Evolutionary conservation across 1,284 basidiomycete genomes (phyloP).

Genomic region (Garcileccinum viscosum): DNA sequence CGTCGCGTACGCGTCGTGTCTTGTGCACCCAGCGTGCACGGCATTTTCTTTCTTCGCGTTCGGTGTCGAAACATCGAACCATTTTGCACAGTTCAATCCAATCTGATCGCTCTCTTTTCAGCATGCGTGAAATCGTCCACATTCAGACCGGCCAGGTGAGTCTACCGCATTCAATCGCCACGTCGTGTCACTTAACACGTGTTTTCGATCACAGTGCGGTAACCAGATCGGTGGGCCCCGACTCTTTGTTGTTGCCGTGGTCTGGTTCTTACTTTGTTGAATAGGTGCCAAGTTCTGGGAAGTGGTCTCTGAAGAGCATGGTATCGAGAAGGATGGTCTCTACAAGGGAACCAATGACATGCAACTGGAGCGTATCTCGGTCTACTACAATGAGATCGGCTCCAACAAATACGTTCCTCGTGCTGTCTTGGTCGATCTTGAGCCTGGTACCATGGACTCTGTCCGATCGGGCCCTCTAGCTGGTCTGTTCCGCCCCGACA

Average conservation of each 20-base stretch:
- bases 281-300: constrained; percentile 98
- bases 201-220: constrained; percentile 73
- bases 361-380: constrained; percentile 96
- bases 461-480: constrained; percentile 87
- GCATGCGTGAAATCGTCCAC: constrained; percentile 98
- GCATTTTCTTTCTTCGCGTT: constrained; percentile 40
- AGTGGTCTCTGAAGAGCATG: constrained; percentile 97
- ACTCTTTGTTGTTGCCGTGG: neutral
- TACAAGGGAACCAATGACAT: constrained; percentile 95
- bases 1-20: constrained; percentile 22
- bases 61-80: constrained; percentile 48
- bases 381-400: constrained; percentile 93
- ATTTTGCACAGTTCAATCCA: constrained; percentile 20
- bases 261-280: constrained; percentile 12
- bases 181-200: constrained; percentile 18
- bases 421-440: constrained; percentile 92
- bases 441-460: constrained; percentile 97
- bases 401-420: constrained; percentile 96
- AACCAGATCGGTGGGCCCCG: constrained; percentile 88
- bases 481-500: constrained; percentile 92
- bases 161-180: neutral
- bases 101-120: constrained; percentile 46
- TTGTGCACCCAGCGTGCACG: neutral
- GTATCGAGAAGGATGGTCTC: constrained; percentile 89
- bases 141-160: constrained; percentile 93